Base-by-base conservation (phyloP, 2,329 filamentous ascomycete genomes). In the Pseudodiploospora longispora region DNA sequence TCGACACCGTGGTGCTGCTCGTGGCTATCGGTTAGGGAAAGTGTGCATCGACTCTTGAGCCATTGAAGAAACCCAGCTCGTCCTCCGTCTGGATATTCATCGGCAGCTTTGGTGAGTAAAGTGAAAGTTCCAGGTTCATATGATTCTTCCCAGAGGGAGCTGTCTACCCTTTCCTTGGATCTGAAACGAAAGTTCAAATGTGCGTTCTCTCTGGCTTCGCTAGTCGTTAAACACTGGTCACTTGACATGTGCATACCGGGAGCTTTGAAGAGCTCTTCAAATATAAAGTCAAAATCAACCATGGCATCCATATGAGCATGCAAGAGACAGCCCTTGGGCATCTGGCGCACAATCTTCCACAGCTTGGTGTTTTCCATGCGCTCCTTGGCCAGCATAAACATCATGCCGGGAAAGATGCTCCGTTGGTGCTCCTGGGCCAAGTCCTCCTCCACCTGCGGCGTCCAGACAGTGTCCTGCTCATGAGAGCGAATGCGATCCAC, bases 271-370 rank as follows among this genome's bases (percentile, higher is more conserved):
- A 87, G 78, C 54, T 84, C 74, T 5, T 82, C 76, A 34, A 95
- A 74, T 6, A 95, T 67, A 68, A 81, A 94, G 59, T 88, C 84
- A 51, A 89, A 80, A 61, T 95, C 85, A 40, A 95, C 85, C 82
- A 94, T 94, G 55, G 90, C 88, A 62, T 94, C 87, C 59, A 94
- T 70, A 63, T 97, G 90, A 36, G 87, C 87, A 67, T 97, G 90
- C 48, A 95, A 67, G 30, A 95, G 70, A 6, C 83, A 75, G 9
- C 91, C 93, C 63, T 97, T 97, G 29, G 91, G 91, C 85, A 97
- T 88, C 51, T 71, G 76, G 47, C 82, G 78, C 10, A 95, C 76
- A 54, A 96, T 93, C 51, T 80, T 75, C 88, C 88, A 97, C 27
- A 96, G 72, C 57, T 82, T 82, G 10, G 87, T 95, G 53, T 74